These are phyloP conservation scores for Neurospora sp. DNA, from an alignment of 495 filamentous ascomycete species.

Conservation along the genomic window DNA sequence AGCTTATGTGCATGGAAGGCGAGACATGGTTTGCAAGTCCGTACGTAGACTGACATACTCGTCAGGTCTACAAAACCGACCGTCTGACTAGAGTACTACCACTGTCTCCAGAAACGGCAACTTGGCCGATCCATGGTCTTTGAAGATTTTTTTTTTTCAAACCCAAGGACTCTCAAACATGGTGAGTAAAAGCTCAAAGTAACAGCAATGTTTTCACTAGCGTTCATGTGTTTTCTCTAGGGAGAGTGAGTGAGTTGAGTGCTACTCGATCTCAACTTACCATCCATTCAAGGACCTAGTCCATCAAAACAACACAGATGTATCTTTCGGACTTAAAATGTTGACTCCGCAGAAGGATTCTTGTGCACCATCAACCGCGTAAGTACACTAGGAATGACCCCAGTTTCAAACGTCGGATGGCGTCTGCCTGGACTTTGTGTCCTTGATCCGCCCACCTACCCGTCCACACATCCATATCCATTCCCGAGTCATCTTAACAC, in stretches of 20 bases:
- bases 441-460: not conserved
- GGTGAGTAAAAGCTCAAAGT: not conserved
- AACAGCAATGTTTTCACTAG: not conserved
- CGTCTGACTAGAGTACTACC: not conserved
- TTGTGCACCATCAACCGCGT: no score
- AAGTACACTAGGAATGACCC: no score
- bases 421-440: not conserved
- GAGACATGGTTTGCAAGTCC: not conserved
- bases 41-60: not conserved
- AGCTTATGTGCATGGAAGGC: not conserved
- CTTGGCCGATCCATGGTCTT: not conserved
- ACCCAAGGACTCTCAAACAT: not conserved
- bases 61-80: no score
- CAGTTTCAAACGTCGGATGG: not conserved
- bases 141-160: not conserved
- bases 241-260: not conserved
- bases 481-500: no score
- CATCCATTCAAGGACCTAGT: no score
- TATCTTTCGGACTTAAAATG: not conserved
- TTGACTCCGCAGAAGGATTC: not conserved
- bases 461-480: not conserved
- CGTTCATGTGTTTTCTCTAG: not conserved
- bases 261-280: no score
- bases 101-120: not conserved
- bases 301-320: not conserved